Evolutionary conservation across 2,329 filamentous ascomycete species (phyloP).

Genomic region (Fusarium illudens): DNA sequence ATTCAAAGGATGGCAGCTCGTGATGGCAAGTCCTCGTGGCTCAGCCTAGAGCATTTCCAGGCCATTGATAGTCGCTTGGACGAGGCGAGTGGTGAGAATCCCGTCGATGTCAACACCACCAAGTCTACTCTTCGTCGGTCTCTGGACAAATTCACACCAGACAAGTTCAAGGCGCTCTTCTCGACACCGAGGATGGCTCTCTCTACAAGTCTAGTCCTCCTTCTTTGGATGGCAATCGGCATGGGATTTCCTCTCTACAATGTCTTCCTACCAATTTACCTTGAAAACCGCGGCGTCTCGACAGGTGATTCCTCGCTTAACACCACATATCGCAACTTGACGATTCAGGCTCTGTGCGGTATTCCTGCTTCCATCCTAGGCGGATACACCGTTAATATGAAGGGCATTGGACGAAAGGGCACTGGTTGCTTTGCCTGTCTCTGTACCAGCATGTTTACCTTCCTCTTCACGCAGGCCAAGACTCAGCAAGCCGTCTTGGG

Average conservation of each 20-base stretch:
- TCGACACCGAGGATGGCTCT: slow-evolving; percentile 59
- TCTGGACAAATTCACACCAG: slow-evolving; percentile 58
- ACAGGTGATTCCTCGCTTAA: neutral
- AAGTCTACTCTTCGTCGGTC: neutral
- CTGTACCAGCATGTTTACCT: neutral
- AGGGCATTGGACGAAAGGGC: neutral
- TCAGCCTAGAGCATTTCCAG: slow-evolving; percentile 38
- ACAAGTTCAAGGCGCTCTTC: slow-evolving; percentile 63
- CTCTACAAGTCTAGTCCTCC: slow-evolving; percentile 60
- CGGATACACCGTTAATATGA: neutral
- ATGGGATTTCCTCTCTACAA: slow-evolving; percentile 66
- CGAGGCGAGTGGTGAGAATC: neutral
- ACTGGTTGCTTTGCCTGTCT: neutral
- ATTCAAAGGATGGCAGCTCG: slow-evolving; percentile 51
- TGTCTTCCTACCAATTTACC: slow-evolving; percentile 48
- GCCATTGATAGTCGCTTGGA: slow-evolving; percentile 11
- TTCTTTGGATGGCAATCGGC: slow-evolving; percentile 66
- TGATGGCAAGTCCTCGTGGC: slow-evolving; percentile 37
- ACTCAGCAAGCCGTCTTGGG: neutral
- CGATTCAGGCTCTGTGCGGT: neutral
- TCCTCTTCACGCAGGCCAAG: neutral
- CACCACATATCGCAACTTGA: neutral
- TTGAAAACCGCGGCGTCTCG: slow-evolving; percentile 30
- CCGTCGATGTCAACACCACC: neutral
- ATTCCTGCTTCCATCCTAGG: neutral